Evolutionary conservation across 1,284 basidiomycete species (phyloP).

Genomic region (Marasmius fiardii): DNA sequence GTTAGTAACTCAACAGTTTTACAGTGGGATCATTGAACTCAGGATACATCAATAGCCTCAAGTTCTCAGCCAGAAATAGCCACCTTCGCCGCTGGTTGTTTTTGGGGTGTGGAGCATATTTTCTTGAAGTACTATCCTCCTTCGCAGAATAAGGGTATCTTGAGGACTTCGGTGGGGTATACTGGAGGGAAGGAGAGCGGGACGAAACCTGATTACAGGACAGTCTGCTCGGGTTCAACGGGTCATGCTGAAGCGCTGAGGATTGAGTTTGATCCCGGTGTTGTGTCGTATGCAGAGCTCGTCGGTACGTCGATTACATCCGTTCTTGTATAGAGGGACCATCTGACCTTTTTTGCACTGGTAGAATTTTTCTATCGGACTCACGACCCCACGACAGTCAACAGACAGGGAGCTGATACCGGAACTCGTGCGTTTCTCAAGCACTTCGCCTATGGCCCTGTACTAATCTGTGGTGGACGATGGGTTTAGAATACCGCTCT

Average conservation of each 20-base stretch:
- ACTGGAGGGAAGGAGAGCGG: slow-evolving; percentile 68
- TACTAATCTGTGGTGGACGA: too few species aligned
- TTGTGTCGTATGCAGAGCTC: slow-evolving; percentile 80
- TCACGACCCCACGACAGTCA: slow-evolving; percentile 87
- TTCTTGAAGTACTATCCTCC: slow-evolving; percentile 80
- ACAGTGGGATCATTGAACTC: not conserved
- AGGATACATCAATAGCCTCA: not conserved
- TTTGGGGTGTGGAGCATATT: slow-evolving; percentile 87
- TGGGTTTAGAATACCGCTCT: slow-evolving; percentile 80
- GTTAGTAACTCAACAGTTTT: not conserved
- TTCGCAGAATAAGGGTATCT: slow-evolving; percentile 59
- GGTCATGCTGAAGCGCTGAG: slow-evolving; percentile 89
- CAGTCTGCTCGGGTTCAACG: slow-evolving; percentile 82
- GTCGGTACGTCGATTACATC: slow-evolving; percentile 50
- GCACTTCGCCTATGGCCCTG: not conserved
- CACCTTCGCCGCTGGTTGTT: slow-evolving; percentile 79
- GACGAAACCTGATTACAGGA: slow-evolving; percentile 62
- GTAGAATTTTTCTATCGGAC: slow-evolving; percentile 92
- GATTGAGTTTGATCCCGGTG: slow-evolving; percentile 81
- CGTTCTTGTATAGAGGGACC: not conserved
- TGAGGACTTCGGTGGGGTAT: slow-evolving; percentile 78
- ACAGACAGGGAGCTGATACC: slow-evolving; percentile 74
- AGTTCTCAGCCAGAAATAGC: slow-evolving; percentile 45
- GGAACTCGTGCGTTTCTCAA: slow-evolving; percentile 75
- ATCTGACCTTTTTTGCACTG: not conserved